These are phyloP conservation scores for Naegleria gruberi DNA, from an alignment of 208 protist genomes.

Conservation along the genomic window DNA sequence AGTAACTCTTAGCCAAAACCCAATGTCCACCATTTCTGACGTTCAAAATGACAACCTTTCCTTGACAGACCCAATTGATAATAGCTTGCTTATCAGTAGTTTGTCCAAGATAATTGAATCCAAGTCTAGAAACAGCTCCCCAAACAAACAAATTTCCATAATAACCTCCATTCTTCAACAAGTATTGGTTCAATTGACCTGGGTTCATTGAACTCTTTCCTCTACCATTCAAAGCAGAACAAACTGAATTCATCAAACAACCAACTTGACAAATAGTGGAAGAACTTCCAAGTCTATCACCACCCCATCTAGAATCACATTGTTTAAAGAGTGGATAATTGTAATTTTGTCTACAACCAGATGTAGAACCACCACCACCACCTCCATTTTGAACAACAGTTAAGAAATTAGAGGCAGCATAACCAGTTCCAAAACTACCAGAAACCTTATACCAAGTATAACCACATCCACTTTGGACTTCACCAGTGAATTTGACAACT, in stretches of 20 bases:
- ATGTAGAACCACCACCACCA: background rate
- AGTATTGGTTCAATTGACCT: slow-evolving; percentile 11
- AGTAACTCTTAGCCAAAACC: slow-evolving; percentile 15
- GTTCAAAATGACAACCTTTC: slow-evolving; percentile 20
- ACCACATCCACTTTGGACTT: background rate
- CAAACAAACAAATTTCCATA: slow-evolving; percentile 20
- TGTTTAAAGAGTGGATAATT: slow-evolving; percentile 27
- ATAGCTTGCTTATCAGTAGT: background rate
- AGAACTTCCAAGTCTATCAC: background rate
- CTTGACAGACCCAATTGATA: background rate
- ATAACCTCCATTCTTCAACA: slow-evolving; percentile 12
- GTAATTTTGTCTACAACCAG: background rate
- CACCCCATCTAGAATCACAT: slow-evolving; percentile 25
- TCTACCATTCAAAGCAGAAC: slow-evolving; percentile 1
- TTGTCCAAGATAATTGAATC: slow-evolving; percentile 6
- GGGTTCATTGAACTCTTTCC: background rate
- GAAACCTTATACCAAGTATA: background rate
- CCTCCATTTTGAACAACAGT: background rate
- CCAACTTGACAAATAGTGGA: slow-evolving; percentile 25
- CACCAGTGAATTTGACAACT: background rate
- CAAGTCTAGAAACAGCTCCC: background rate
- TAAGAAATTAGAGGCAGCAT: background rate
- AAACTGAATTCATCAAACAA: slow-evolving; percentile 24
- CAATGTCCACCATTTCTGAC: slow-evolving; percentile 18
- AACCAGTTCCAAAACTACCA: background rate